Percentiles rank a stretch among this genome's conserved stretches.
Conservation (phyloP, 2,329 filamentous ascomycete genomes). For the Albifimbria verrucaria region DNA sequence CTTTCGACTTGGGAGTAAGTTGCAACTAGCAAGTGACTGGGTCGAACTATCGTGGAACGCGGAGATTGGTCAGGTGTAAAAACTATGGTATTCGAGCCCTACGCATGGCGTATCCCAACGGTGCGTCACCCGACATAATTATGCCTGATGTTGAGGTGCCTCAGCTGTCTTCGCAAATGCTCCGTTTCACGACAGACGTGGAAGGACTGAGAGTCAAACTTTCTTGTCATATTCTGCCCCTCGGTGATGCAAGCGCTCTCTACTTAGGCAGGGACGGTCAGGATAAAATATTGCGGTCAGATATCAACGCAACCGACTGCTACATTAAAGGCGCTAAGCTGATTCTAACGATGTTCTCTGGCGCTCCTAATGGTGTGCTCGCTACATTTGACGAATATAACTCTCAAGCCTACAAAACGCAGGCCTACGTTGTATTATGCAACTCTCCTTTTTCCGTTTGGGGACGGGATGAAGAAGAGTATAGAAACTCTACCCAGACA, state of each 20-base stretch:
- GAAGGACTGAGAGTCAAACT: neutral
- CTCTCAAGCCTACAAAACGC: neutral
- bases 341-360: neutral
- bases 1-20: neutral
- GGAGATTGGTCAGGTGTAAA: neutral
- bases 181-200: neutral
- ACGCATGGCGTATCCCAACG: neutral
- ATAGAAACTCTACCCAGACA: neutral
- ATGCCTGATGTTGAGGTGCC: neutral
- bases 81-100: neutral
- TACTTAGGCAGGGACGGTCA: neutral
- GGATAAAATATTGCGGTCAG: neutral
- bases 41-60: neutral
- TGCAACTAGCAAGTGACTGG: neutral
- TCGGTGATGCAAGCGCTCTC: neutral
- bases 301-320: neutral
- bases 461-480: neutral
- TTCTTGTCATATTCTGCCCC: neutral
- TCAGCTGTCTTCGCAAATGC: neutral
- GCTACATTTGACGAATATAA: neutral
- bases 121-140: neutral
- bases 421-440: neutral
- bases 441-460: neutral
- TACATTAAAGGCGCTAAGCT: neutral
- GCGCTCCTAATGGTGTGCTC: neutral